Evolutionary conservation across 176 grass and related monocot genomes (phyloP).

Genomic region (Oryza rufipogon): DNA sequence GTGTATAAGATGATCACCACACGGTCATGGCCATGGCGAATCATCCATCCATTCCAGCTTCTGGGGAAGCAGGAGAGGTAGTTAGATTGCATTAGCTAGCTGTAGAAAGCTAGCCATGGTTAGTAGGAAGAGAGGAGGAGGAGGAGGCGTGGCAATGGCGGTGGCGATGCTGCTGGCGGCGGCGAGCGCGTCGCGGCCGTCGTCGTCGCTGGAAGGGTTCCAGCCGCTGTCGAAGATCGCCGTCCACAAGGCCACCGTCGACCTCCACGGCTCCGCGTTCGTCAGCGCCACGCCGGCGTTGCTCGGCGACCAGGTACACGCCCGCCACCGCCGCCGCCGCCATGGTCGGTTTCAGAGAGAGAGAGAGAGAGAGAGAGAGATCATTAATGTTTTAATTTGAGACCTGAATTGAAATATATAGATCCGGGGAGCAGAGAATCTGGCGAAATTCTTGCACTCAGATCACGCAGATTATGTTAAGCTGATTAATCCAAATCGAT

Average conservation of each 20-base stretch:
- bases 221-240: conserved; percentile 85
- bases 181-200: not conserved
- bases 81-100: too few species aligned
- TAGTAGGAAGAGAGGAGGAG: not conserved
- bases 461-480: too few species aligned
- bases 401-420: too few species aligned
- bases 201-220: conserved; percentile 39
- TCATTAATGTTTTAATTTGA: not conserved
- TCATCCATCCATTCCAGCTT: not conserved
- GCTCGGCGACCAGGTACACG: conserved; percentile 70
- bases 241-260: conserved; percentile 53
- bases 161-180: not conserved
- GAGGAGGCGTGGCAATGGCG: not conserved
- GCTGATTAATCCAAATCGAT: too few species aligned
- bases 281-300: conserved; percentile 56
- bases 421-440: too few species aligned
- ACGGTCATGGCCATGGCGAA: not conserved
- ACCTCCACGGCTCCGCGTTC: conserved; percentile 44
- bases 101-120: not conserved
- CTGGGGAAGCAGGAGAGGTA: too few species aligned
- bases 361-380: not conserved
- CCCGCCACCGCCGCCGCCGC: too few species aligned
- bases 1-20: not conserved
- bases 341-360: not conserved
- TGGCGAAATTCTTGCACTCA: too few species aligned